These are phyloP conservation scores for Ustilago loliicola DNA, from an alignment of 1,284 basidiomycete species.

Conservation along the genomic window DNA sequence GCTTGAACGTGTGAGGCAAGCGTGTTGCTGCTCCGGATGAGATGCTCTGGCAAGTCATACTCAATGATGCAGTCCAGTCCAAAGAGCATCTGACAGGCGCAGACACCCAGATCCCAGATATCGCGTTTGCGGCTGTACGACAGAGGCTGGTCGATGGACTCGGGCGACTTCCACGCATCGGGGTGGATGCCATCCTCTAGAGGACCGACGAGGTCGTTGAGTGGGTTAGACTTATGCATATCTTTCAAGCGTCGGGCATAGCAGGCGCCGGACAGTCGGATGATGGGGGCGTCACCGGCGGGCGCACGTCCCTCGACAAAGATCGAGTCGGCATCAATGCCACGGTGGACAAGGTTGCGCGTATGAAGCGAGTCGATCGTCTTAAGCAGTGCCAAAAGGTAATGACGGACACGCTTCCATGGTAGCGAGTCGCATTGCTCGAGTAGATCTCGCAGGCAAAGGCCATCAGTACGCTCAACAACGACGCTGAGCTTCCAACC, in stretches of 20 bases:
- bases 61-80: constrained; percentile 53
- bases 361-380: constrained; percentile 63
- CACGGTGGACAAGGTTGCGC: constrained; percentile 61
- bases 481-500: constrained; percentile 61
- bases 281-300: constrained; percentile 10
- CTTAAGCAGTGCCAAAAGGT: constrained; percentile 55
- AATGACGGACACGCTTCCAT: constrained; percentile 55
- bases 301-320: constrained; percentile 34
- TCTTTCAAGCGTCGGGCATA: constrained; percentile 61
- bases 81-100: constrained; percentile 65
- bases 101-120: constrained; percentile 67
- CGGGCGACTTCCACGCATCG: constrained; percentile 64
- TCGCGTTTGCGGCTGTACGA: constrained; percentile 65
- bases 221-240: constrained; percentile 62
- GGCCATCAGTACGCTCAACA: constrained; percentile 39
- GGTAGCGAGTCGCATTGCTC: constrained; percentile 57
- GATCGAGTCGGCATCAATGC: constrained; percentile 49
- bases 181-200: constrained; percentile 32
- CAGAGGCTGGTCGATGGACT: constrained; percentile 57
- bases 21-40: constrained; percentile 29
- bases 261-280: constrained; percentile 49
- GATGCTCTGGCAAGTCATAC: constrained; percentile 54
- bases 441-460: constrained; percentile 50
- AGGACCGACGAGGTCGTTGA: constrained; percentile 44
- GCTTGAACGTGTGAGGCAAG: constrained; percentile 44